Evolutionary conservation across 2,329 filamentous ascomycete species (phyloP).

Genomic region (Talaromyces albobiverticillius): DNA sequence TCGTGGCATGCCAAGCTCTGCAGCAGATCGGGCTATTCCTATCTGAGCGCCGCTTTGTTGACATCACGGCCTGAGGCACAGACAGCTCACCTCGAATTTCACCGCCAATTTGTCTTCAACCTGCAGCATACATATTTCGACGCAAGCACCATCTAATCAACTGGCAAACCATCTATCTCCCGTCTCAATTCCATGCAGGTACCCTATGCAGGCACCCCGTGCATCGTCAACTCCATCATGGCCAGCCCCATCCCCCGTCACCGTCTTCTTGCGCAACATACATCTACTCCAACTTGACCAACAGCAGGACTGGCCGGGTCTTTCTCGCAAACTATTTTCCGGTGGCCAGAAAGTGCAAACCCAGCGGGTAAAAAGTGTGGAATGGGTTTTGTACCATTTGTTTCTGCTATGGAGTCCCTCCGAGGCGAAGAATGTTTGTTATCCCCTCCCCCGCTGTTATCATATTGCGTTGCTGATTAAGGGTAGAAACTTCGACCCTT

Average conservation of each 20-base stretch:
- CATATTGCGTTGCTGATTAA: neutral
- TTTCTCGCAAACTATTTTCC: slow-evolving; percentile 68
- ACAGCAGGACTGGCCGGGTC: slow-evolving; percentile 74
- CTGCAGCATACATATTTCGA: no score
- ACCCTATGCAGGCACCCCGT: slow-evolving; percentile 32
- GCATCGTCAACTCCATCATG: slow-evolving; percentile 28
- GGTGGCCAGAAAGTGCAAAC: slow-evolving; percentile 72
- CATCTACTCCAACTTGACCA: slow-evolving; percentile 77
- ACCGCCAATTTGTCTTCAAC: no score
- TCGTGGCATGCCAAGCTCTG: no score
- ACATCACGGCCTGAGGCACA: slow-evolving; percentile 1
- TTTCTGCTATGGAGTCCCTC: slow-evolving; percentile 80
- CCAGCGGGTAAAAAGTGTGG: slow-evolving; percentile 74
- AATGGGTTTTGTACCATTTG: slow-evolving; percentile 88
- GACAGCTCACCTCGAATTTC: neutral
- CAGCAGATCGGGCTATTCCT: no score
- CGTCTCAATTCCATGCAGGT: no score
- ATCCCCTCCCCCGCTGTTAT: neutral
- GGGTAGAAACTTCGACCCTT: slow-evolving; percentile 79
- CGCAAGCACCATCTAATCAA: no score
- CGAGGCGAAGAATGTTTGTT: slow-evolving; percentile 66
- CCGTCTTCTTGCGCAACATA: slow-evolving; percentile 77
- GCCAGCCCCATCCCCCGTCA: slow-evolving; percentile 51
- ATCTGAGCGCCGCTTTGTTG: slow-evolving; percentile 10
- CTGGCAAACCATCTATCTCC: no score